Evolutionary conservation across 371 early-diverging fungal genomes (phyloP).

Genomic region (Syncephalis plumigaleata): DNA sequence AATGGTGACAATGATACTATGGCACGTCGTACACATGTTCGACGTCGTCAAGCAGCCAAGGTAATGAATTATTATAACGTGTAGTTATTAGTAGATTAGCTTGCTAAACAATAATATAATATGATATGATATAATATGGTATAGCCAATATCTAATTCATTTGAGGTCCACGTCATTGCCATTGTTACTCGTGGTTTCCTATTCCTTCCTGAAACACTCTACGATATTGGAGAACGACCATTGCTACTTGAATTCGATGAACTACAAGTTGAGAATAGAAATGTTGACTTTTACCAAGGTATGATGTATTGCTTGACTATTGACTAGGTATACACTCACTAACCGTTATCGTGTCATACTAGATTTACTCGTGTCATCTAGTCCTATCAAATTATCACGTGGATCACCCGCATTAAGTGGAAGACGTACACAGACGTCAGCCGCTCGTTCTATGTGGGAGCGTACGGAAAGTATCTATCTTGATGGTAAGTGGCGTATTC

Average conservation of each 20-base stretch:
- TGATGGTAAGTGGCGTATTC: conserved; percentile 39
- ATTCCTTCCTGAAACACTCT: conserved; percentile 57
- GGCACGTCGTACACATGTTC: neutral
- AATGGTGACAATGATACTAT: conserved; percentile 19
- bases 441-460: conserved; percentile 7
- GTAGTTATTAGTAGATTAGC: neutral
- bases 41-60: neutral
- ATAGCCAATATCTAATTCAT: conserved; percentile 34
- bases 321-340: no score
- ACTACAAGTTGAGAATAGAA: conserved; percentile 44
- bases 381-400: conserved; percentile 31
- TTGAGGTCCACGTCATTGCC: conserved; percentile 39
- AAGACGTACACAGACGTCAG: neutral
- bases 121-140: no score
- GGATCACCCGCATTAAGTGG: neutral
- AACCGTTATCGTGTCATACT: neutral
- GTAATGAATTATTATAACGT: neutral
- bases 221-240: conserved; percentile 29
- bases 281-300: conserved; percentile 49
- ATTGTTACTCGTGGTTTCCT: conserved; percentile 32
- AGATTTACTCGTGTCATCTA: conserved; percentile 44
- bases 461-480: conserved; percentile 30
- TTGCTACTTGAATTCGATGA: conserved; percentile 41
- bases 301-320: no score
- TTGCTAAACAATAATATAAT: neutral